These are phyloP conservation scores for Neocatenulostroma microsporum DNA, from an alignment of 2,329 filamentous ascomycete genomes.

Conservation along the genomic window DNA sequence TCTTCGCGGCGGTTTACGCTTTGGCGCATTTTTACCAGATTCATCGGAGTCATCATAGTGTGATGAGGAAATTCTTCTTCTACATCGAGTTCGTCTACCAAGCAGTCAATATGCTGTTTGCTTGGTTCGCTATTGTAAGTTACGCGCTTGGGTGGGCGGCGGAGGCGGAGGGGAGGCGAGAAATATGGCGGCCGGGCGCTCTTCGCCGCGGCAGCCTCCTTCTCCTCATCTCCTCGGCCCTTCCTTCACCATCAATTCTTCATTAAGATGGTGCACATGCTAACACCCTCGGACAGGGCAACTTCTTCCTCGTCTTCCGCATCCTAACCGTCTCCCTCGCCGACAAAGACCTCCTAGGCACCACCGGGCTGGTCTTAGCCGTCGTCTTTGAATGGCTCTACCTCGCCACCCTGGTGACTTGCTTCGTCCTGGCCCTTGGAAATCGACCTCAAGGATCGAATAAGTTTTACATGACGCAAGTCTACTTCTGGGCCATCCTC, in stretches of 20 bases:
- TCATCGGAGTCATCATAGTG: slow-evolving; percentile 83
- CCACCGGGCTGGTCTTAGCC: slow-evolving; percentile 68
- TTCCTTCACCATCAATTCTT: no score
- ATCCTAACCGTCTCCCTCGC: slow-evolving; percentile 87
- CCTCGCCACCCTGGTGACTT: slow-evolving; percentile 81
- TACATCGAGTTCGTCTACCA: slow-evolving; percentile 91
- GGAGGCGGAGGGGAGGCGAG: not conserved
- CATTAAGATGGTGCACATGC: not conserved
- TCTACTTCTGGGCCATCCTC: slow-evolving; percentile 95
- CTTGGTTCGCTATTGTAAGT: slow-evolving; percentile 85
- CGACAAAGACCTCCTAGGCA: slow-evolving; percentile 60
- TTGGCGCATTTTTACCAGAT: slow-evolving; percentile 94
- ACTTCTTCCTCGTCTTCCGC: slow-evolving; percentile 98
- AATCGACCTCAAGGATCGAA: slow-evolving; percentile 93
- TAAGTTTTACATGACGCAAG: slow-evolving; percentile 90
- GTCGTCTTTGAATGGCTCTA: slow-evolving; percentile 96
- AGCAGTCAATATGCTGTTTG: slow-evolving; percentile 93
- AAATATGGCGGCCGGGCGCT: no score
- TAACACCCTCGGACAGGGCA: slow-evolving; percentile 49
- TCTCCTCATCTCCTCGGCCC: no score
- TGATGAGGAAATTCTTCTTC: slow-evolving; percentile 80
- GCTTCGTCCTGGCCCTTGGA: slow-evolving; percentile 88
- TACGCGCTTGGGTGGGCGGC: no score
- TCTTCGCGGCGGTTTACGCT: slow-evolving; percentile 95
- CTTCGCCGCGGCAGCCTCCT: no score